Evolutionary conservation across 805 yeast species (phyloP).

Genomic region (Jamesozyma rosinii): DNA sequence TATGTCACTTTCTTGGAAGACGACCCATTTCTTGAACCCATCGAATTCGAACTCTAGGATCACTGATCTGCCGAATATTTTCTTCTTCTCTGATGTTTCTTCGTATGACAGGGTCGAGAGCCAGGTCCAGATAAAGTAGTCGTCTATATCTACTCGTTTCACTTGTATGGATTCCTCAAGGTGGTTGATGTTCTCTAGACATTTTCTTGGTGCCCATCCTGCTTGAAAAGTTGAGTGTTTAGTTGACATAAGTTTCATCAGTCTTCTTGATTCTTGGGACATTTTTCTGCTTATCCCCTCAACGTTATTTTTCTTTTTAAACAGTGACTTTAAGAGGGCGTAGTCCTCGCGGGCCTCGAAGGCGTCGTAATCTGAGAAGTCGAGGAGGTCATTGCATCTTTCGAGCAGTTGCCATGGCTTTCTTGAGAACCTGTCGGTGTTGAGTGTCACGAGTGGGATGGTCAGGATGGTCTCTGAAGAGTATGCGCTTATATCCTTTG

Average conservation of each 20-base stretch:
- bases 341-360: conserved; percentile 73
- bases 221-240: conserved; percentile 34
- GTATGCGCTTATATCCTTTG: conserved; percentile 36
- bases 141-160: conserved; percentile 64
- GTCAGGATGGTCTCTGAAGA: conserved; percentile 37
- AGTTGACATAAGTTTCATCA: conserved; percentile 35
- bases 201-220: conserved; percentile 33
- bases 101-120: conserved; percentile 67
- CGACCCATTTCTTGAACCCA: conserved; percentile 70
- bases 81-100: conserved; percentile 54
- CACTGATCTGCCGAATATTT: conserved; percentile 69
- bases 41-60: conserved; percentile 74
- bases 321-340: conserved; percentile 61
- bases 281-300: conserved; percentile 52
- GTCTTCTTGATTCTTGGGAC: conserved; percentile 64
- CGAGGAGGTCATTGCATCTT: conserved; percentile 48
- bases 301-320: conserved; percentile 45
- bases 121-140: conserved; percentile 90
- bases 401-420: conserved; percentile 52
- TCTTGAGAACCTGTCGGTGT: conserved; percentile 37
- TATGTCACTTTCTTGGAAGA: conserved; percentile 58
- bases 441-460: conserved; percentile 56
- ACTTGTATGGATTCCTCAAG: conserved; percentile 32
- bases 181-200: conserved; percentile 15
- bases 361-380: conserved; percentile 59